Percentiles rank a stretch among this genome's conserved stretches.
Evolutionary conservation across 2,329 filamentous ascomycete genomes (phyloP).

Genomic region (Taxawa tesnikishii): DNA sequence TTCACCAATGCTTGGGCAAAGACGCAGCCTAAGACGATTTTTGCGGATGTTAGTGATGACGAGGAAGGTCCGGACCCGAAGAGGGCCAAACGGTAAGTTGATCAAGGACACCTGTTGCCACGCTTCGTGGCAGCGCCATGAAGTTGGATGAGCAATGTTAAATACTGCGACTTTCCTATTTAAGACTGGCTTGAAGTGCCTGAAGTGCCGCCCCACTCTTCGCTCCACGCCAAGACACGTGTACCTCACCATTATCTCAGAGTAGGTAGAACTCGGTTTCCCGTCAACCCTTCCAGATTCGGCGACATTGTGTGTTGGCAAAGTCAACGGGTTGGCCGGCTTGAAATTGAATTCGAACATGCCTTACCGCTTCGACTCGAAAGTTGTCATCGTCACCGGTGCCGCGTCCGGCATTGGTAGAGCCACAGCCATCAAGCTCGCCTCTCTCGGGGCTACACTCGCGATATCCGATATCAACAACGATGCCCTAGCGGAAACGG

Average conservation of each 20-base stretch:
- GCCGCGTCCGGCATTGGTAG: constrained; percentile 27
- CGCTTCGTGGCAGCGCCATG: no score
- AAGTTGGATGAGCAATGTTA: no score
- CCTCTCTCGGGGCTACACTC: constrained; percentile 28
- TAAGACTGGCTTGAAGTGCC: no score
- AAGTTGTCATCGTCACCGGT: constrained; percentile 19
- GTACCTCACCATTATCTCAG: no score
- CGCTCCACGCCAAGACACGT: no score
- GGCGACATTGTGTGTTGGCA: no score
- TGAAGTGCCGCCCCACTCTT: no score
- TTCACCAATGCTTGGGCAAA: constrained; percentile 90
- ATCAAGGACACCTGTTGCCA: no score
- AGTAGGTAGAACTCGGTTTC: no score
- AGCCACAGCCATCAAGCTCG: constrained; percentile 31
- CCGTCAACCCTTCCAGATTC: no score
- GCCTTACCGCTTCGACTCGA: constrained; percentile 10
- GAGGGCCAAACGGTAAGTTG: constrained; percentile 17
- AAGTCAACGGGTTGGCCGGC: no score
- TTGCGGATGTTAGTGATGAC: constrained; percentile 78
- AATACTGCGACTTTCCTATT: no score
- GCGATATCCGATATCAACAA: constrained; percentile 28
- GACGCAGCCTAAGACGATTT: constrained; percentile 86
- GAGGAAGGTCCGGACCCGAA: constrained; percentile 64
- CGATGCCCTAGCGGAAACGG: constrained; percentile 16
- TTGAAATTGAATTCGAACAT: background rate